Base-by-base conservation (phyloP, 2,329 filamentous ascomycete genomes). In the Colletotrichum plurivorum region DNA sequence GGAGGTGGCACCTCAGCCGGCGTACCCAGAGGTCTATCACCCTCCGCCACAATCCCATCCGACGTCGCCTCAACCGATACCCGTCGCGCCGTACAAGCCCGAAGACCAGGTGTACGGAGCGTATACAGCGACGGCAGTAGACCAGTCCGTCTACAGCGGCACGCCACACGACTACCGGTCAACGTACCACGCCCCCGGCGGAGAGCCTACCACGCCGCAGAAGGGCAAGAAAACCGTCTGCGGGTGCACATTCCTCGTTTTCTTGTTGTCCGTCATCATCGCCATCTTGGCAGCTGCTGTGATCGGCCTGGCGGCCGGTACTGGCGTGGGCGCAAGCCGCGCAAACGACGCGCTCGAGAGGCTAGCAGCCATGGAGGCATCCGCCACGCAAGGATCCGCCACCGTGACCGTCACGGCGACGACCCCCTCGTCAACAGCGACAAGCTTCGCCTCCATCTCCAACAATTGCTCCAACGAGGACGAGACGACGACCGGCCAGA, bases 261-360 rank as follows among this genome's bases (percentile, higher is more conserved):
- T 85, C 45, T 67, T 82, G 25, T 78, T 86, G 13, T 82, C 80
- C 4, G 69, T 75, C 61, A 78, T 82, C 63, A 80, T 84, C 66
- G 82, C 79, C 6, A 43, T 82, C 13, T 71, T 85, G 49, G 77
- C 78, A 0, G 79, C 76, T 0, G 79, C 81, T 2, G 82, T 84
- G 13, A 80, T 85, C 60, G 83, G 82, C 1, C 74, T 85, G 27
- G 83, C 83, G 1, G 83, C 81, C 0, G 82, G 82, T 4, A 83
- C 82, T 1, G 84, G 83, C 6, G 74, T 85, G 6, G 78, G 83
- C 62, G 73, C 80, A 7, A 79, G 74, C 68, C 78, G 81, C 54
- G 81, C 82, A 6, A 82, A 76, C 59, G 71, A 78, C 13, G 82
- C 81, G 0, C 75, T 78, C 27, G 63, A 73, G 27, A 77, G 77